These are phyloP conservation scores for Kwoniella pini DNA, from an alignment of 768 basidiomycete species.

Conservation along the genomic window DNA sequence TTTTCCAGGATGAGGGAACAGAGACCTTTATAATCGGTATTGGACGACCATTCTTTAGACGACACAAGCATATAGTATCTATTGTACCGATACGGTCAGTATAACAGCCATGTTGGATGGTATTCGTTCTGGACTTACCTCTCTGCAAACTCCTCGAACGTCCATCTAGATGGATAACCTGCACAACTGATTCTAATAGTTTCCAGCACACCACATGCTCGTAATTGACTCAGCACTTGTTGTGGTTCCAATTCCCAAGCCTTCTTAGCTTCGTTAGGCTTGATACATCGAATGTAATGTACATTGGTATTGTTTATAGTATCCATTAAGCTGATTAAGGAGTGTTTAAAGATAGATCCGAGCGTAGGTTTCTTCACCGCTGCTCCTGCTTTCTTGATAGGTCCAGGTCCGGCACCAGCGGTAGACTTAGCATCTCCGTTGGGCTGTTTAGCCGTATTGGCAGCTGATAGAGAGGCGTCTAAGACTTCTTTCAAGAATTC, in stretches of 20 bases:
- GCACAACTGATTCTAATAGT: conserved; percentile 99
- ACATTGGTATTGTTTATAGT: conserved; percentile 97
- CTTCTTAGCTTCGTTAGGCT: conserved; percentile 93
- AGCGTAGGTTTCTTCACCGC: conserved; percentile 88
- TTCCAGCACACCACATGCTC: conserved; percentile 98
- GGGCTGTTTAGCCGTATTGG: conserved; percentile 65
- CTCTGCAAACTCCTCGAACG: conserved; percentile 97
- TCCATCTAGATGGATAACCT: conserved; percentile 97
- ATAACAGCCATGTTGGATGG: neutral
- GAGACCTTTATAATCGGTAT: conserved; percentile 72
- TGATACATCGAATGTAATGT: conserved; percentile 99
- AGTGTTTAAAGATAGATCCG: conserved; percentile 97
- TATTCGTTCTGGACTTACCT: conserved; percentile 61
- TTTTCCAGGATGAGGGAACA: conserved; percentile 80
- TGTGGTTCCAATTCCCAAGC: conserved; percentile 97
- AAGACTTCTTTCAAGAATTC: conserved; percentile 91
- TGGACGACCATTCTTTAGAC: conserved; percentile 77
- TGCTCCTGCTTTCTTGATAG: conserved; percentile 39
- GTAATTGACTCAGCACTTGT: conserved; percentile 89
- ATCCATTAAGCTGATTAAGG: conserved; percentile 90
- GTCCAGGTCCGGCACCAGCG: conserved; percentile 57
- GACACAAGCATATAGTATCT: conserved; percentile 97
- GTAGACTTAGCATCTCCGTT: conserved; percentile 65
- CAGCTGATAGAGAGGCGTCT: conserved; percentile 77
- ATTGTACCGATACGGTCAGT: neutral